These are phyloP conservation scores for Harrya chromipes DNA, from an alignment of 768 basidiomycete genomes.

Conservation along the genomic window DNA sequence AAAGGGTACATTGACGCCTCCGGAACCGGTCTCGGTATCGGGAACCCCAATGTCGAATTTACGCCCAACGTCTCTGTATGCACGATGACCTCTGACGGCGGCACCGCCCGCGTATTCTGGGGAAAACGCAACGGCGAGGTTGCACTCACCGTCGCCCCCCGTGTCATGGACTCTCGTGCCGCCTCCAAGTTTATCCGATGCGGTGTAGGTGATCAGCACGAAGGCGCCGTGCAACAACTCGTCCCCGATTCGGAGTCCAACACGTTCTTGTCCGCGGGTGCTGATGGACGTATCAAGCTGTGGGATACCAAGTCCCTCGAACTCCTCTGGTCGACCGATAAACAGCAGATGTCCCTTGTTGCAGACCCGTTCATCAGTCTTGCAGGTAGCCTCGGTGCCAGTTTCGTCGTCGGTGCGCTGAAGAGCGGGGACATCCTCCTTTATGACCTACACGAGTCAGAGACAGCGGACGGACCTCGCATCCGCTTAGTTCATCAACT, in stretches of 20 bases:
- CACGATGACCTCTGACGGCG: conserved; percentile 56
- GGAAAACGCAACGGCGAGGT: conserved; percentile 70
- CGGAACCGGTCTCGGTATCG: conserved; percentile 55
- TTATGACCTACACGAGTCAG: conserved; percentile 46
- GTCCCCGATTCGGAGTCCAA: conserved; percentile 43
- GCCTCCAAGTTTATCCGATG: conserved; percentile 48
- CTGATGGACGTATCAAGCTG: conserved; percentile 68
- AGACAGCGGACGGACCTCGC: conserved; percentile 7
- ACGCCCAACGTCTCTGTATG: conserved; percentile 63
- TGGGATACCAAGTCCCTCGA: conserved; percentile 58
- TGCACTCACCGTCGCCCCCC: conserved; percentile 52
- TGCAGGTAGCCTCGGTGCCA: conserved; percentile 40
- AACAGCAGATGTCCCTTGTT: conserved; percentile 31
- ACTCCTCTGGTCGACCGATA: conserved; percentile 65
- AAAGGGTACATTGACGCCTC: conserved; percentile 68
- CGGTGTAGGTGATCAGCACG: conserved; percentile 55
- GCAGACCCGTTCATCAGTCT: conserved; percentile 54
- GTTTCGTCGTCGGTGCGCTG: conserved; percentile 48
- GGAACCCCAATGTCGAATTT: conserved; percentile 76
- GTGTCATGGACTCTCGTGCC: conserved; percentile 55
- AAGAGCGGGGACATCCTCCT: conserved; percentile 56
- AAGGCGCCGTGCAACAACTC: conserved; percentile 54
- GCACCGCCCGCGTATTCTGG: conserved; percentile 69
- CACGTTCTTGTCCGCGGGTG: conserved; percentile 49
- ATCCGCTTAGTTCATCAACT: conserved; percentile 26